These are phyloP conservation scores for Gossypium herbaceum DNA, from an alignment of 345 rosid genomes.

Conservation along the genomic window DNA sequence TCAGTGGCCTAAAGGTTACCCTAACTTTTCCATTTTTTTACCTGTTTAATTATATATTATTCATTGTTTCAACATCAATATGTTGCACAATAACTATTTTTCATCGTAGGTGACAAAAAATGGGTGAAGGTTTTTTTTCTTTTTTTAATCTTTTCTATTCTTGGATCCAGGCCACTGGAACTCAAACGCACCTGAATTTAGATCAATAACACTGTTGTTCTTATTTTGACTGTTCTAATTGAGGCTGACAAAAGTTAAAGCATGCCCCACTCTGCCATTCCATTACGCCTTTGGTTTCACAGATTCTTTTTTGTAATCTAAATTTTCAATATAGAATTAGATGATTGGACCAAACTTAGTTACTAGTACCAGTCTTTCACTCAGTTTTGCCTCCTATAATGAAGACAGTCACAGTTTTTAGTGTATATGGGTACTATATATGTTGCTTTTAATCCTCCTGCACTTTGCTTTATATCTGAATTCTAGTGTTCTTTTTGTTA, in stretches of 20 bases:
- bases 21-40: not conserved
- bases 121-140: not conserved
- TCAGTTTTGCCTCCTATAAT: too few relatives aligned
- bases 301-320: not conserved
- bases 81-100: not conserved
- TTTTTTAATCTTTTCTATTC: not conserved
- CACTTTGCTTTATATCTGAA: too few relatives aligned
- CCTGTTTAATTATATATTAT: not conserved
- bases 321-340: not conserved
- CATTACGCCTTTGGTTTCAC: too few relatives aligned
- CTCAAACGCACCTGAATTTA: not conserved
- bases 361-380: too few relatives aligned
- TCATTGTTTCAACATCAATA: not conserved
- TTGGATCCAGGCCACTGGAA: not conserved
- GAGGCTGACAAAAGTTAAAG: too few relatives aligned
- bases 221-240: too few relatives aligned
- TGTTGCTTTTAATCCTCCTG: too few relatives aligned
- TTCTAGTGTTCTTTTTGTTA: too few relatives aligned
- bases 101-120: not conserved
- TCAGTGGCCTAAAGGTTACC: constrained; percentile 18
- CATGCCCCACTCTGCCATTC: too few relatives aligned
- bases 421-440: too few relatives aligned
- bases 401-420: too few relatives aligned
- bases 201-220: not conserved
- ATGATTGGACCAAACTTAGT: not conserved